phyloP scores from a whole-genome alignment of 2,329 filamentous ascomycete genomes.

The Chaetomium olivaceum region DNA sequence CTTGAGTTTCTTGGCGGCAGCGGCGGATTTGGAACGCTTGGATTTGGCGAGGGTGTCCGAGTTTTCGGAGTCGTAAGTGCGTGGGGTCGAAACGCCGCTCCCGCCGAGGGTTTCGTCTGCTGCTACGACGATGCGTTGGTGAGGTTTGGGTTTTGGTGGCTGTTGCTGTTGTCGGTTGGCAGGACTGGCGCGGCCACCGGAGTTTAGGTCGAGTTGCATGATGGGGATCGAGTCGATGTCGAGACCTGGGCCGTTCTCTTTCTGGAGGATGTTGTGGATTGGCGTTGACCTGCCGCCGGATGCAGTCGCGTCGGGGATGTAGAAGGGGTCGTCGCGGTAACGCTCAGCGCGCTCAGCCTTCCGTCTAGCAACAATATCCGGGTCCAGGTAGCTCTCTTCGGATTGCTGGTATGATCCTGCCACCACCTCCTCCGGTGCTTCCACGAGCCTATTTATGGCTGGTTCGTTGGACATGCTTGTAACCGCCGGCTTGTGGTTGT shows the following conservation, averaged over 20 bases:
- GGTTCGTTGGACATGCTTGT: constrained; percentile 54
- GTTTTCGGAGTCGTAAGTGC: constrained; percentile 57
- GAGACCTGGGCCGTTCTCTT: constrained; percentile 72
- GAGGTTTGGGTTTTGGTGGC: constrained; percentile 43
- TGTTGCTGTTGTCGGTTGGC: constrained; percentile 29
- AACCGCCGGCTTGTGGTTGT: constrained; percentile 57
- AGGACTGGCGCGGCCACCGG: constrained; percentile 28
- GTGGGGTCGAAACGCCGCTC: constrained; percentile 51
- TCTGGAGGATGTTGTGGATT: constrained; percentile 73
- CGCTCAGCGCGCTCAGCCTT: constrained; percentile 77
- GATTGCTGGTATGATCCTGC: constrained; percentile 57
- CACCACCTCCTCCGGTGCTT: constrained; percentile 46
- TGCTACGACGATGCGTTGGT: constrained; percentile 66
- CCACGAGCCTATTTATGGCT: constrained; percentile 55
- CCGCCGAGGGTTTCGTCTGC: constrained; percentile 70
- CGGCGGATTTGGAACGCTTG: background rate
- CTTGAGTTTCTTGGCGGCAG: constrained; percentile 52
- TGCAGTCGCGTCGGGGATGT: constrained; percentile 58
- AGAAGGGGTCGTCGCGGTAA: constrained; percentile 93
- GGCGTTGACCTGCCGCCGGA: constrained; percentile 65
- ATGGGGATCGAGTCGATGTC: constrained; percentile 96
- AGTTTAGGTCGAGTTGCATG: constrained; percentile 74
- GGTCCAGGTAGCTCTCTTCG: constrained; percentile 68
- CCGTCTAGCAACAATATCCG: constrained; percentile 71
- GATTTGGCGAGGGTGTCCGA: constrained; percentile 38